Base-by-base conservation (phyloP, 1,284 basidiomycete genomes). In the Volvariella volvacea region DNA sequence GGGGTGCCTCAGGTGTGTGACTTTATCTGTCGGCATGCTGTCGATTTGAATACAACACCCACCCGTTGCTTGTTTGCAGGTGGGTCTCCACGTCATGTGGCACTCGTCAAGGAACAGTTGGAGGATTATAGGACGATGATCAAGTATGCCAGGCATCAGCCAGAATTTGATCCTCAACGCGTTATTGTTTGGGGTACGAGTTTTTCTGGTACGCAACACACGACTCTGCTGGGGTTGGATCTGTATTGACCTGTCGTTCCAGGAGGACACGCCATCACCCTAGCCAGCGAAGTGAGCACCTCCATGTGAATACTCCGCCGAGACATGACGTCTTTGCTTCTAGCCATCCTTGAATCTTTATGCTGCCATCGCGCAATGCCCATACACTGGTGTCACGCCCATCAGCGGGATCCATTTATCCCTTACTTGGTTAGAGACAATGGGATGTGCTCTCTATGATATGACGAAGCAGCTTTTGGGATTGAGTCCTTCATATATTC, bases 91-190 rank as follows among this genome's bases (percentile, higher is more conserved):
- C 56, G 63, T 6, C 52, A 67, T 33, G 46, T 56, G 14, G 32
- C 67, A 3, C 51, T 55, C 20, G 52, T 68, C 16, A 43, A 37
- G 37, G 67, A 70, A 33, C 67, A 68, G 45, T 55, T 64, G 14
- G 64, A 67, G 4, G 67, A 70, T 52, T 70, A 69, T 49, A 53
- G 62, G 10, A 60, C 64, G 3, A 64, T 67, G 12, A 48, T 70
- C 43, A 59, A 61, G 39, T 67, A 56, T 43, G 62, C 55, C 25
- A 50, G 62, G 16, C 55, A 58, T 43, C 58, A 65, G 47, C 36
- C 55, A 1, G 54, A 59, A 12, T 62, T 62, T 37, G 64, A 67
- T 42, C 48, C 59, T 1, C 57, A 63, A 16, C 51, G 59, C 22
- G 53, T 66, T 25, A 48, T 67, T 9, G 21, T 67, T 0, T 68